Base-by-base conservation (phyloP, 2,329 filamentous ascomycete species). In the Ilyonectria robusta region DNA sequence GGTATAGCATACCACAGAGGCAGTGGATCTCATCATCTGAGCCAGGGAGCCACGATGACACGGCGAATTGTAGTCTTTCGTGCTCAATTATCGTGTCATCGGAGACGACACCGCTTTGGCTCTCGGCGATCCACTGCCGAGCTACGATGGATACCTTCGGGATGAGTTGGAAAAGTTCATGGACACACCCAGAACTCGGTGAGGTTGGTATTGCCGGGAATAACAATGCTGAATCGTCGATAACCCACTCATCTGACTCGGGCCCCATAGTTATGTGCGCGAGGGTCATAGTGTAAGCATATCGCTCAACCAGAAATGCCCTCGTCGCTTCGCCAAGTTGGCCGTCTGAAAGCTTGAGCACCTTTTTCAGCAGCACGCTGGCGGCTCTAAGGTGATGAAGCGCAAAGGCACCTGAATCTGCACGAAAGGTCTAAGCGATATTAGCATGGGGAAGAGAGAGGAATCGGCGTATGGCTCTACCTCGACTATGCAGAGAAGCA, bases 401-500 rank as follows among this genome's bases (percentile, higher is more conserved):
- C 5, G 58, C 44, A 21, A n/a, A 19, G 8, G 31, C 58, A 5
- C 58, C 58, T 1, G 58, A 60, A 19, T 50, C 44, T 2, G 47
- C 58, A 19, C 58, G 58, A 19, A 60, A 60, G n/a, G 58, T 42
- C 58, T 60, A 15, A 3, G 35, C 9, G 2, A 4, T 3, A 15
- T 42, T n/a, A 60, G 35, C 10, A 4, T 2, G 3, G 5, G 19
- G 0, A n/a, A 19, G 17, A 35, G 26, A 3, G 5, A 5, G 10
- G 6, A 42, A 15, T 11, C 13, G 11, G 10, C 2, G 6, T 4
- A n/a, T 37, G n/a, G 40, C 8, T 23, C 50, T 42, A 60, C 58
- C 58, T 60, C 58, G 3, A 60, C 47, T 17, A 60, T 60, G 31
- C 58, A 60, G 8, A 60, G 58, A 10, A 60, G 46, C 13, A 60